Evolutionary conservation across 176 grass and related monocot species (phyloP), one percentile per base, ranked within the genome.

Genomic region (Triticum urartu): DNA sequence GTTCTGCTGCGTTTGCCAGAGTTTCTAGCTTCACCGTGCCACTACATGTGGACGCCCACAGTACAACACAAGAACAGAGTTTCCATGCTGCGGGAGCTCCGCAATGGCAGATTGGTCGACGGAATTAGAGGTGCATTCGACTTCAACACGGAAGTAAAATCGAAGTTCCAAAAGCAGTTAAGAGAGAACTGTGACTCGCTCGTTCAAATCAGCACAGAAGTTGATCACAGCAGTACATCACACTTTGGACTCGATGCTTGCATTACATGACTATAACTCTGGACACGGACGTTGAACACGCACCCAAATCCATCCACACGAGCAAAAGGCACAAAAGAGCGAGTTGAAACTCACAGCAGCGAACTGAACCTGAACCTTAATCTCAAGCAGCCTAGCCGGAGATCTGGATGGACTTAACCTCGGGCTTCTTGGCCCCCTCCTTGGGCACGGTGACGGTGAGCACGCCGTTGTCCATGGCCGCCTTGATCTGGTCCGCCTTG

Each of bases 401-500:
- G 28, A 92, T 89, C 81, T 89, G 68, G 40, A 92, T 87, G 76
- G 87, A 47, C 75, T 87, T 92, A 24, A 89, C 84, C 12, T 89
- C 84, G 10, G 88, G 10, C 71, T 90, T 82, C 77, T 87, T 90
- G 70, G 22, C 81, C 42, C 82, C 88, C 81, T 65, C 81, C 85
- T 90, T 92, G 34, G 91, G 85, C 42, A 92, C 81, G 1, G 88
- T 90, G 70, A 92, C 85, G 2, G 91, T 92, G 21, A 92, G 91
- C 88, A 92, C 91, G 54, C 91, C 91, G 64, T 92, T 82, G 85
- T 90, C 88, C 88, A 92, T 90, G 88, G 88, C 11, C 11, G 91
- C 91, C 56, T 47, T 87, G 26, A 92, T 56, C 81, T 90, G 85
- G 25, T 87, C 85, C 10, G 59, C 20, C 85, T 85, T 90, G 85